Evolutionary conservation across 345 rosid genomes (phyloP).

Genomic region (Rhizophora mangle): DNA sequence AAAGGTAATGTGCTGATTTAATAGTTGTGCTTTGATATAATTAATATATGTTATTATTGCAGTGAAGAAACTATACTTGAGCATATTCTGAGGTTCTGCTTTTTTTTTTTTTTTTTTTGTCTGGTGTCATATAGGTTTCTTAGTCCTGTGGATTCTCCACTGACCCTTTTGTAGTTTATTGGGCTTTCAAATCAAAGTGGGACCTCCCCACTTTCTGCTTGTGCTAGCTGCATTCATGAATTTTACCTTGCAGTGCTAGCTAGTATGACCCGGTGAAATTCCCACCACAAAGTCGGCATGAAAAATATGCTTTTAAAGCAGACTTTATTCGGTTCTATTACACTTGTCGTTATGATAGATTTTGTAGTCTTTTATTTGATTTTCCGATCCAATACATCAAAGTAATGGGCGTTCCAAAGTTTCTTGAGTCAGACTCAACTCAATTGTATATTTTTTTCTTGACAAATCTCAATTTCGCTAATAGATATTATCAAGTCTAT

Average conservation of each 20-base stretch:
- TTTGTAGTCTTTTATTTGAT: not conserved
- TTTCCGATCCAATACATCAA: not conserved
- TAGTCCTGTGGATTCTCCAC: slow-evolving; percentile 50
- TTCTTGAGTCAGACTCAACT: slow-evolving; percentile 21
- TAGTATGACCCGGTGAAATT: slow-evolving; percentile 28
- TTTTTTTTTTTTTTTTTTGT: not conserved
- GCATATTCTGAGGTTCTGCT: slow-evolving; percentile 29
- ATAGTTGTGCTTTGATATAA: slow-evolving; percentile 7
- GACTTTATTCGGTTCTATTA: slow-evolving; percentile 14
- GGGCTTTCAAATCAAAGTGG: slow-evolving; percentile 32
- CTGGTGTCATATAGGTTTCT: slow-evolving; percentile 7
- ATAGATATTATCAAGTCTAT: not conserved
- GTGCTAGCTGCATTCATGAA: slow-evolving; percentile 11
- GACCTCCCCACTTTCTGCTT: slow-evolving; percentile 31
- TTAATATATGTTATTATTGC: slow-evolving; percentile 10
- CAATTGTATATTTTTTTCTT: not conserved
- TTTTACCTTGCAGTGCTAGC: slow-evolving; percentile 20
- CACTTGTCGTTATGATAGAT: not conserved
- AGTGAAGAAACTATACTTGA: slow-evolving; percentile 3
- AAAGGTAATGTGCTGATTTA: slow-evolving; percentile 12
- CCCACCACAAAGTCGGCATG: slow-evolving; percentile 2
- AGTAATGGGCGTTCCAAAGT: not conserved
- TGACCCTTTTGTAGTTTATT: slow-evolving; percentile 29
- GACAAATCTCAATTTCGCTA: not conserved
- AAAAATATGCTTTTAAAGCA: slow-evolving; percentile 3